phyloP scores from a whole-genome alignment of 257 asterid genomes.

The Marsdenia floribunda region DNA sequence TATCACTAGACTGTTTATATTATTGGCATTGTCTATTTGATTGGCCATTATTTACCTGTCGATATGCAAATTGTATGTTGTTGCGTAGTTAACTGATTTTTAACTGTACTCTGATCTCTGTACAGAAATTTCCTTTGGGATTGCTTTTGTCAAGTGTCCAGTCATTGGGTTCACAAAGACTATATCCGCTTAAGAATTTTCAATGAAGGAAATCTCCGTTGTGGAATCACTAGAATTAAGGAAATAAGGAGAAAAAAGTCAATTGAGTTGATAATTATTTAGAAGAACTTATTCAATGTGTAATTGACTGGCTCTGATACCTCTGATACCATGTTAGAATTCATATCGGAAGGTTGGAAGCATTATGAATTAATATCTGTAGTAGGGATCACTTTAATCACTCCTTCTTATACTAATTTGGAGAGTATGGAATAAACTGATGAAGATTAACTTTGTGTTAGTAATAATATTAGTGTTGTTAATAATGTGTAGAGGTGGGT shows the following conservation, averaged over 20 bases:
- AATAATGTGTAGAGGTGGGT: too few relatives aligned
- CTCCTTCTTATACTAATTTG: too few relatives aligned
- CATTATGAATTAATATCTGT: too few relatives aligned
- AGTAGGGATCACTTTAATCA: too few relatives aligned
- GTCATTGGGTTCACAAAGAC: background rate
- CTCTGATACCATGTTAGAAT: background rate
- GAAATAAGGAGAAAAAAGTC: background rate
- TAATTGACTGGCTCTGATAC: background rate
- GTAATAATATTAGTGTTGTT: too few relatives aligned
- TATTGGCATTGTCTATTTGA: background rate
- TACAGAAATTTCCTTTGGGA: background rate
- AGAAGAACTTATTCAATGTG: background rate
- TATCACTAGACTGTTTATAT: background rate
- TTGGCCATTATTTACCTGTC: background rate
- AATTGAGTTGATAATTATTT: background rate
- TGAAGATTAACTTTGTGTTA: too few relatives aligned
- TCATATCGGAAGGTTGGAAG: background rate
- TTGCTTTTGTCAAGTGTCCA: background rate
- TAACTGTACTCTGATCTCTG: background rate
- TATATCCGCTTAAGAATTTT: background rate
- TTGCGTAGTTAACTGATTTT: background rate
- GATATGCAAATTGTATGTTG: background rate
- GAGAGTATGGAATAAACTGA: too few relatives aligned
- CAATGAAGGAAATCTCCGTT: background rate
- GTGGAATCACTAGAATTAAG: background rate